These are phyloP conservation scores for Alternaria postmessia DNA, from an alignment of 2,329 filamentous ascomycete species.

Conservation along the genomic window DNA sequence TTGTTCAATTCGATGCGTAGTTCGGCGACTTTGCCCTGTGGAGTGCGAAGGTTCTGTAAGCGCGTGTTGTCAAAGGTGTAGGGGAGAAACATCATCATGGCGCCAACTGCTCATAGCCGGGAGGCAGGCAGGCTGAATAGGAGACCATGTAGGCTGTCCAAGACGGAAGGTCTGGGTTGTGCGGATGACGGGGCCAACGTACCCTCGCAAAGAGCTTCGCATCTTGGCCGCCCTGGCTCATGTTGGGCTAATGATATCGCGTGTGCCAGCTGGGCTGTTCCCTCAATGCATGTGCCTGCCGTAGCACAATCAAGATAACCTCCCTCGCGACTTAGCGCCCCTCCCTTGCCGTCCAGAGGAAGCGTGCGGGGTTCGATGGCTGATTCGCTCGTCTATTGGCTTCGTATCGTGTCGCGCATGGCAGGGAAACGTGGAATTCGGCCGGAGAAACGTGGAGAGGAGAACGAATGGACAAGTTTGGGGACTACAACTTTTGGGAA, in stretches of 20 bases:
- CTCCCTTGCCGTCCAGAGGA: constrained; percentile 23
- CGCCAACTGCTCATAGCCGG: constrained; percentile 4
- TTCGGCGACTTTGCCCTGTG: constrained; percentile 98
- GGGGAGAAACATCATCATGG: constrained; percentile 52
- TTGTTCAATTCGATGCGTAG: constrained; percentile 91
- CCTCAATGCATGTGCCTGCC: constrained; percentile 44
- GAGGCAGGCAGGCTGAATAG: background rate
- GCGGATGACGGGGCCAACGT: constrained; percentile 54
- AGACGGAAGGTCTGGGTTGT: constrained; percentile 26
- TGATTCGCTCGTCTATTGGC: constrained; percentile 17
- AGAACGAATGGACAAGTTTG: constrained; percentile 8
- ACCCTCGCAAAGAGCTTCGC: constrained; percentile 99
- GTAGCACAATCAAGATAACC: constrained; percentile 33
- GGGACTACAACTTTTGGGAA: constrained; percentile 25
- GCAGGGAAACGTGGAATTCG: constrained; percentile 7
- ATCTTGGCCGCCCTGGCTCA: constrained; percentile 82
- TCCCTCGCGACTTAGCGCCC: constrained; percentile 41
- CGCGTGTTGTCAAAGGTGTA: constrained; percentile 51
- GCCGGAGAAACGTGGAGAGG: background rate
- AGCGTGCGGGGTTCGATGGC: constrained; percentile 23
- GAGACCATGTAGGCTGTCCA: constrained; percentile 12
- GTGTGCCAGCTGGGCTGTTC: constrained; percentile 25
- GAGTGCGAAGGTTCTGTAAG: constrained; percentile 58
- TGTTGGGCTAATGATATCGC: constrained; percentile 51
- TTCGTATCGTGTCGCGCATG: constrained; percentile 29